These are phyloP conservation scores for Knoxia roxburghii DNA, from an alignment of 257 asterid genomes.

Conservation along the genomic window DNA sequence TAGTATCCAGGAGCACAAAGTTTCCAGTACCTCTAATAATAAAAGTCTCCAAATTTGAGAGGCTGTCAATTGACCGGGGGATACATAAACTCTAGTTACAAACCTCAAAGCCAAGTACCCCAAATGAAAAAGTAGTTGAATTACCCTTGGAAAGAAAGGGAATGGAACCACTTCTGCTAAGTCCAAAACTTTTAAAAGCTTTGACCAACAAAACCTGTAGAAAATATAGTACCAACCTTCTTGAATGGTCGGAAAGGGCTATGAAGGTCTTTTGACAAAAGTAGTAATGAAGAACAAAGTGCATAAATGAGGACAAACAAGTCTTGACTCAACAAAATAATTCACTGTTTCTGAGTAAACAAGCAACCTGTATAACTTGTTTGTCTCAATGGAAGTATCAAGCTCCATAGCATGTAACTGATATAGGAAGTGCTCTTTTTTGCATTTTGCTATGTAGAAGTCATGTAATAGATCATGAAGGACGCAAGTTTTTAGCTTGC, in stretches of 20 bases:
- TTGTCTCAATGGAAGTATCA: not conserved
- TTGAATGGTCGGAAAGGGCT: no score
- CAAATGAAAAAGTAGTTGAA: not conserved
- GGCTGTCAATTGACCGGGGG: not conserved
- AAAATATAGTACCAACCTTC: not conserved
- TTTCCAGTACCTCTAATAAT: not conserved
- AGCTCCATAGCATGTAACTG: not conserved
- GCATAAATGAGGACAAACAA: slow-evolving; percentile 1
- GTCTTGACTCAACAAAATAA: not conserved
- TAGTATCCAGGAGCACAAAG: not conserved
- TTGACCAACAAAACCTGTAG: not conserved
- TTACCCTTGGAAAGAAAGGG: not conserved
- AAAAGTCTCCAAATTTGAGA: slow-evolving; percentile 5
- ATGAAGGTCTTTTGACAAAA: no score
- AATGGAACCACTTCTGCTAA: not conserved
- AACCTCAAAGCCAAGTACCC: slow-evolving; percentile 6
- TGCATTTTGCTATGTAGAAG: not conserved
- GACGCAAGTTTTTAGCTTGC: not conserved
- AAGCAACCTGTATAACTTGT: not conserved
- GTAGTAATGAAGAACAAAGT: slow-evolving; percentile 9
- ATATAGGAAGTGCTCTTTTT: not conserved
- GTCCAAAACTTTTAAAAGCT: not conserved
- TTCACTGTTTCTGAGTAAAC: not conserved
- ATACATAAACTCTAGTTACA: no score
- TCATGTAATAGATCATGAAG: not conserved